Evolutionary conservation across 306 rosid species (phyloP).

Genomic region (Cicer bijugum): DNA sequence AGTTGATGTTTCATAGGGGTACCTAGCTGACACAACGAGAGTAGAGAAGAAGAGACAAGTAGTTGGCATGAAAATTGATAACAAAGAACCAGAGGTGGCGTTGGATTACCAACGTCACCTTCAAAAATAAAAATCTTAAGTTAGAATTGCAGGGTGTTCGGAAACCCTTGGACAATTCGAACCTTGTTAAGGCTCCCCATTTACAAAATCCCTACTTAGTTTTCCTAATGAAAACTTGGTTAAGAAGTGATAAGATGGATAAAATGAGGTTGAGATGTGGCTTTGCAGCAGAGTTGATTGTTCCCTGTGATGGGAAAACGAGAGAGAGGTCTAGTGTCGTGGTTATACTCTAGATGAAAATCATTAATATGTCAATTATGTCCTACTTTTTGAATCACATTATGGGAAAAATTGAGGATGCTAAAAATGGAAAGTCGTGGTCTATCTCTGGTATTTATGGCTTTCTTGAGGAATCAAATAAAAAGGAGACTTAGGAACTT

Average conservation of each 20-base stretch:
- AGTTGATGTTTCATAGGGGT: too few species aligned
- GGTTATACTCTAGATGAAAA: neutral
- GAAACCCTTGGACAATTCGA: neutral
- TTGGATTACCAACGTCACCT: neutral
- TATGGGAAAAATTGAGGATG: neutral
- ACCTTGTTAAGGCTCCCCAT: neutral
- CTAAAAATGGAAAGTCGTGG: too few species aligned
- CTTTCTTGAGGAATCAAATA: too few species aligned
- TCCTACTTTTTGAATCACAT: neutral
- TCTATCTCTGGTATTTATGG: too few species aligned
- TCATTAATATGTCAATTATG: neutral
- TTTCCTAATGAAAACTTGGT: neutral
- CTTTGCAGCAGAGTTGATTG: neutral
- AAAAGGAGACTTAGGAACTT: too few species aligned
- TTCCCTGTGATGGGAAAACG: neutral
- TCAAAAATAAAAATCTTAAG: neutral
- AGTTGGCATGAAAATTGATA: too few species aligned
- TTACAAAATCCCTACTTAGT: neutral
- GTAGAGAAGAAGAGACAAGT: too few species aligned
- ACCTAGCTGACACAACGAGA: too few species aligned
- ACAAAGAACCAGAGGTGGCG: neutral
- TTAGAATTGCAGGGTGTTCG: neutral
- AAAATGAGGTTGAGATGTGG: neutral
- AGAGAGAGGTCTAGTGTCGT: neutral
- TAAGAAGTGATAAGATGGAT: neutral